Evolutionary conservation across 2,329 filamentous ascomycete genomes (phyloP), one percentile per base, ranked within the genome.

Genomic region (Ascosphaera apis): DNA sequence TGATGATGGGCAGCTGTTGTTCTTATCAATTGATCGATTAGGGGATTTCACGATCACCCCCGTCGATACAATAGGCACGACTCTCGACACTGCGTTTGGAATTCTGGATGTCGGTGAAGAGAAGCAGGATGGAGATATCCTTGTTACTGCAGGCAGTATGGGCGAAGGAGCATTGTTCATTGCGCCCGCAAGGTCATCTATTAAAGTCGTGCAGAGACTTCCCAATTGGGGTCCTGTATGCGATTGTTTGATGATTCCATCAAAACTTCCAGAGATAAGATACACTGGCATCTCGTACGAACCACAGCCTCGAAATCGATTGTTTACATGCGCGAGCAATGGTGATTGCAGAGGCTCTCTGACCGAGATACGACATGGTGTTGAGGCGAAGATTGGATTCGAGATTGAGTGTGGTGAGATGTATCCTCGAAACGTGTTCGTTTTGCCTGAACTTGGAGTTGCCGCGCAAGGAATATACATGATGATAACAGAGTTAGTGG

Each of bases 1-100:
- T 37, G 86, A 95, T 55, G 86, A 95, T 49, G 88, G 88, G 2
- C 61, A 74, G 34, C 65, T 93, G 7, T 67, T 74, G 37, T 79
- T 76, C 43, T 55, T 86, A 3, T 73, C 82, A 43, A 70, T 81
- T 39, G 67, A 69, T 31, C 63, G 64, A 21, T 52, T 60, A 34
- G 53, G 55, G 4, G 60, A 66, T 63, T 33, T 59, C 68, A 37
- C 47, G 61, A 63, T 30, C 60, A 65, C 37, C 63, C 66, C 33
- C 62, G 66, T 80, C 39, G 76, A 77, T 5, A 64, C 65, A 35
- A 71, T 80, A 43, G 64, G 68, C 36, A 77, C 76, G 46, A 80
- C 78, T 40, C 76, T 91, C 33, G 77, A 82, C 39, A 73, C 68
- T 2, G 82, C 82, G 2, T 91, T 95, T 50, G 76, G 82, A 36